A percentile compares a stretch with the other conserved stretches of the same genome.
These are phyloP conservation scores for Grosmannia penicillata DNA, from an alignment of 2,329 filamentous ascomycete species.

Conservation along the genomic window DNA sequence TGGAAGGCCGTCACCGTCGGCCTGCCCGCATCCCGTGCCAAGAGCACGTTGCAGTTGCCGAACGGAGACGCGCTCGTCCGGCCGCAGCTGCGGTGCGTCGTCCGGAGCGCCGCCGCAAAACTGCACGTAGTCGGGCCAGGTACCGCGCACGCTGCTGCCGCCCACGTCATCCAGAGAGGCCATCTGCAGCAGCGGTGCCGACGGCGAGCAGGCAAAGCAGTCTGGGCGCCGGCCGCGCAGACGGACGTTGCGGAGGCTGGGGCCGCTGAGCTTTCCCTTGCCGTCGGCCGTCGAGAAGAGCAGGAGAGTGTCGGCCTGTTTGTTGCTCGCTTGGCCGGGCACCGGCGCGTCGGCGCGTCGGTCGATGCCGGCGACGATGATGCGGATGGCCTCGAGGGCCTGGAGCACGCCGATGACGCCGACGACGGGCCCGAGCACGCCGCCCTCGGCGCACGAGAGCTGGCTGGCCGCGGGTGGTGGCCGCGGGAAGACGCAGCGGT, in stretches of 20 bases:
- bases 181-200: constrained; percentile 32
- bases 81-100: constrained; percentile 27
- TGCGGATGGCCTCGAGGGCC: constrained; percentile 74
- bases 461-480: constrained; percentile 76
- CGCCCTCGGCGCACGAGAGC: constrained; percentile 79
- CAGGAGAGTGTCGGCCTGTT: constrained; percentile 17
- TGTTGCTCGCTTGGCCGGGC: not conserved
- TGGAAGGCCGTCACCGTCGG: too few relatives aligned
- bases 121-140: constrained; percentile 65
- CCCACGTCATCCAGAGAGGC: not conserved
- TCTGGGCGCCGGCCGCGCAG: constrained; percentile 53
- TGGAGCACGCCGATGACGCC: constrained; percentile 88
- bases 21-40: too few relatives aligned
- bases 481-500: constrained; percentile 80
- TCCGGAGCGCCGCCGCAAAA: constrained; percentile 55
- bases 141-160: constrained; percentile 45
- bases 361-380: constrained; percentile 38
- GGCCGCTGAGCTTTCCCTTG: constrained; percentile 15
- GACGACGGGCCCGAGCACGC: constrained; percentile 83
- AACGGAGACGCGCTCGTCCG: constrained; percentile 54
- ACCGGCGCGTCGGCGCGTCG: too few relatives aligned
- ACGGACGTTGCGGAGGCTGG: constrained; percentile 55
- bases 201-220: constrained; percentile 63
- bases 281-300: constrained; percentile 31
- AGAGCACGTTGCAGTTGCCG: constrained; percentile 32